A percentile compares a stretch with the other conserved stretches of the same genome.
Conservation (phyloP, 306 rosid species). For the Hylodesmum podocarpum region DNA sequence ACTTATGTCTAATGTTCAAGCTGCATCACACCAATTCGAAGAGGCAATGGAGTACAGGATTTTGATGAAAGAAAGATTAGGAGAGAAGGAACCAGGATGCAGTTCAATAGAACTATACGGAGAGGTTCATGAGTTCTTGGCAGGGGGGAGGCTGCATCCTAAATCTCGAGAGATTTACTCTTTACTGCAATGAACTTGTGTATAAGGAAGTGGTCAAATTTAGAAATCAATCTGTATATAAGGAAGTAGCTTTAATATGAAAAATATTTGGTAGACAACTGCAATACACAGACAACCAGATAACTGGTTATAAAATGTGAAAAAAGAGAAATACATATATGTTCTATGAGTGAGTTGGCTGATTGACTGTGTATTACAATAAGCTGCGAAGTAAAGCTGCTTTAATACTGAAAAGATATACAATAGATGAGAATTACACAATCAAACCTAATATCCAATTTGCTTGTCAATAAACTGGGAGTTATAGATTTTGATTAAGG, state of each 20-base stretch:
- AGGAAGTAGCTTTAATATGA: not conserved
- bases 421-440: not conserved
- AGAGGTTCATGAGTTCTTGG: constrained; percentile 78
- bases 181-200: constrained; percentile 36
- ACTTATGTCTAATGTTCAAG: constrained; percentile 71
- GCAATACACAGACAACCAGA: too few species aligned
- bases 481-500: not conserved
- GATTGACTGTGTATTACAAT: too few species aligned
- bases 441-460: not conserved
- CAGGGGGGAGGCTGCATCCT: constrained; percentile 69
- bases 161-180: constrained; percentile 63
- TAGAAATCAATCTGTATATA: not conserved
- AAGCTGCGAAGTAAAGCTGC: too few species aligned
- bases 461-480: not conserved
- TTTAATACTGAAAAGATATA: not conserved
- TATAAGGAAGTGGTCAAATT: not conserved
- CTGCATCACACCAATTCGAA: constrained; percentile 51
- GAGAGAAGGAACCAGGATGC: constrained; percentile 83
- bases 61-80: constrained; percentile 58
- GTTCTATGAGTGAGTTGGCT: too few species aligned
- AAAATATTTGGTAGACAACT: too few species aligned
- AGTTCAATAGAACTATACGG: constrained; percentile 81
- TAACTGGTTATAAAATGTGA: too few species aligned
- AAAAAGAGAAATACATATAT: too few species aligned
- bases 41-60: constrained; percentile 66